phyloP scores from a whole-genome alignment of 2,329 filamentous ascomycete genomes.

The Apiospora koreana region DNA sequence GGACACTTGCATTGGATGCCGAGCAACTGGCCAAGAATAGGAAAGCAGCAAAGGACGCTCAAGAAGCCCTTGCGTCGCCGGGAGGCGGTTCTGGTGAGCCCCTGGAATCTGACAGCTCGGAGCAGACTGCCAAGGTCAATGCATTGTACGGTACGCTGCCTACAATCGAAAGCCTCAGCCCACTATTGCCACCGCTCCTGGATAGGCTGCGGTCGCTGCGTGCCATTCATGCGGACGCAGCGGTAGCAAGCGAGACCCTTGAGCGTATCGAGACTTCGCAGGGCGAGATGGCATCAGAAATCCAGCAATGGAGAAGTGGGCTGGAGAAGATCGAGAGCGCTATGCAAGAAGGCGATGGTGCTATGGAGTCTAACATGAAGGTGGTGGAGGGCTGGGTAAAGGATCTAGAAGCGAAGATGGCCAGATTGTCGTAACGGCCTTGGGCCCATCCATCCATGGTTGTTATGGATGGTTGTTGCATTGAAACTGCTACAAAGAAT shows the following conservation, averaged over 20 bases:
- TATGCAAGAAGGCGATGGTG: slow-evolving; percentile 67
- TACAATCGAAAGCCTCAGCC: slow-evolving; percentile 83
- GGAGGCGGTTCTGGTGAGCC: slow-evolving; percentile 43
- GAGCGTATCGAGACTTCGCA: slow-evolving; percentile 78
- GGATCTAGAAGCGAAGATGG: slow-evolving; percentile 77
- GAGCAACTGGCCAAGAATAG: slow-evolving; percentile 69
- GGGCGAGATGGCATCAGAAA: slow-evolving; percentile 77
- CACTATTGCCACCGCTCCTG: slow-evolving; percentile 80
- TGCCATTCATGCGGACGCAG: slow-evolving; percentile 84
- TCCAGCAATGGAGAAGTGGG: slow-evolving; percentile 83
- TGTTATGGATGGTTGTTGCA: too few relatives aligned
- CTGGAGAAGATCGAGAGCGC: slow-evolving; percentile 76
- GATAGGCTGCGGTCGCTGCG: slow-evolving; percentile 83
- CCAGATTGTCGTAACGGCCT: slow-evolving; percentile 48
- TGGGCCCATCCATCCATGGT: background rate
- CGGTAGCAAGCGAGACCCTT: slow-evolving; percentile 75
- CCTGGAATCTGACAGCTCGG: slow-evolving; percentile 50
- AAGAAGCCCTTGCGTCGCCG: slow-evolving; percentile 57
- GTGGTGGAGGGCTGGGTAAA: slow-evolving; percentile 89
- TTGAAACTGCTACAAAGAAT: background rate
- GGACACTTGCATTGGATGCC: slow-evolving; percentile 70
- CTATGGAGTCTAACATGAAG: slow-evolving; percentile 77
- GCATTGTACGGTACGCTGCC: slow-evolving; percentile 86
- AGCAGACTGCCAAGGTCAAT: slow-evolving; percentile 85
- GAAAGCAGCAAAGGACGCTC: slow-evolving; percentile 60